Conservation (phyloP, 225 moss, liverwort and hornwort species). For the Lunularia cruciata region DNA sequence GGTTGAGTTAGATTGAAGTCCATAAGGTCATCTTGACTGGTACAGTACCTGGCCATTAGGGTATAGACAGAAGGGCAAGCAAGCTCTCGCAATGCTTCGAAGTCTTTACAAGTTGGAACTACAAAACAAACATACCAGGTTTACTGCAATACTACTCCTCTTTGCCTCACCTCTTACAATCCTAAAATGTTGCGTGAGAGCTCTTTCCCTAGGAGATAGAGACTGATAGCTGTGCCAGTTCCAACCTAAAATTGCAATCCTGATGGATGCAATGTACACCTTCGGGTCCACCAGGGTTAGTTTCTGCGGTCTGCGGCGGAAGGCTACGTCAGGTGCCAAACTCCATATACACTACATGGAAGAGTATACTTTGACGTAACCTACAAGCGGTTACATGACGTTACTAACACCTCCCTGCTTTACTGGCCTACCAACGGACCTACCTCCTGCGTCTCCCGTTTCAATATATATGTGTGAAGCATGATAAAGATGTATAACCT, state of each 20-base stretch:
- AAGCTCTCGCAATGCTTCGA: constrained; percentile 24
- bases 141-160: constrained; percentile 31
- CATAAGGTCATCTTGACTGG: background rate
- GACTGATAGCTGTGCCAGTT: constrained; percentile 50
- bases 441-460: constrained; percentile 29
- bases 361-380: constrained; percentile 25
- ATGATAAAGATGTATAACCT: constrained; percentile 57
- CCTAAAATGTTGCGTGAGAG: constrained; percentile 43
- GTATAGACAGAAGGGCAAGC: constrained; percentile 21
- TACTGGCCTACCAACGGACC: constrained; percentile 21
- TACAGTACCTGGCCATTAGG: constrained; percentile 13
- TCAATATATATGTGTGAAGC: constrained; percentile 20
- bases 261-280: constrained; percentile 36
- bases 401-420: constrained; percentile 30
- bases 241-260: constrained; percentile 47
- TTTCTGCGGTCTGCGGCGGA: constrained; percentile 51
- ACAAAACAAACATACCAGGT: constrained; percentile 26
- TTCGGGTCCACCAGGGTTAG: constrained; percentile 50
- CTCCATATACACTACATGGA: constrained; percentile 34
- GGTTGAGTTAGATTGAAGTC: background rate
- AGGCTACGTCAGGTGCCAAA: constrained; percentile 43
- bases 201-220: constrained; percentile 45
- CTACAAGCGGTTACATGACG: constrained; percentile 19
- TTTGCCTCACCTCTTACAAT: constrained; percentile 47
- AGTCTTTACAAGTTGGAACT: constrained; percentile 17